These are phyloP conservation scores for Fusarium burgessii DNA, from an alignment of 2,329 filamentous ascomycete genomes.

Conservation along the genomic window DNA sequence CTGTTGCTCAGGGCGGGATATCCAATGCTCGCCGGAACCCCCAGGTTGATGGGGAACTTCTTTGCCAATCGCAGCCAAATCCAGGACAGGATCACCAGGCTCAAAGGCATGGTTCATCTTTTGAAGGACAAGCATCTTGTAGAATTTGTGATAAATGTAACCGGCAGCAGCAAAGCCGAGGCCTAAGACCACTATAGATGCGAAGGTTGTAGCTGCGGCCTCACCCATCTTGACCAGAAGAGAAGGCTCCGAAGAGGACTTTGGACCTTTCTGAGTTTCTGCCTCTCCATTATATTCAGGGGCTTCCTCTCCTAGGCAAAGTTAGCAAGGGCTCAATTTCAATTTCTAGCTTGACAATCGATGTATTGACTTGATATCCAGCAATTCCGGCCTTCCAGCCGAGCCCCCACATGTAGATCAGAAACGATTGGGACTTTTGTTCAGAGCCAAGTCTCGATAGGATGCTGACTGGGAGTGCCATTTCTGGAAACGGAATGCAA, in stretches of 20 bases:
- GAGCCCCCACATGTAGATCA: not conserved
- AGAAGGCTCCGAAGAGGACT: slow-evolving; percentile 49
- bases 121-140: slow-evolving; percentile 89
- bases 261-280: slow-evolving; percentile 5
- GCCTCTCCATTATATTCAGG: not conserved
- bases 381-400: not conserved
- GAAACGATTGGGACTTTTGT: not conserved
- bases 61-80: slow-evolving; percentile 76
- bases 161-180: slow-evolving; percentile 74
- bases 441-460: not conserved
- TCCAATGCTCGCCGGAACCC: slow-evolving; percentile 70
- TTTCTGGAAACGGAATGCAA: slow-evolving; percentile 6
- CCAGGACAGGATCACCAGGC: slow-evolving; percentile 90
- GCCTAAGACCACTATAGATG: slow-evolving; percentile 79
- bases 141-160: slow-evolving; percentile 83
- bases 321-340: slow-evolving; percentile 18
- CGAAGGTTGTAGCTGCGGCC: slow-evolving; percentile 79
- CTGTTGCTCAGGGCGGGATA: slow-evolving; percentile 83
- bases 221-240: slow-evolving; percentile 75
- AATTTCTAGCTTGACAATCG: not conserved
- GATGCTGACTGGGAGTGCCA: not conserved
- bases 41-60: slow-evolving; percentile 61
- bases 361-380: not conserved
- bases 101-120: slow-evolving; percentile 95
- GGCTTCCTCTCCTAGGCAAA: slow-evolving; percentile 19